Percentiles rank a stretch among this genome's conserved stretches.
These are phyloP conservation scores for Pseudodiploospora longispora DNA, from an alignment of 2,329 filamentous ascomycete genomes.

Conservation along the genomic window DNA sequence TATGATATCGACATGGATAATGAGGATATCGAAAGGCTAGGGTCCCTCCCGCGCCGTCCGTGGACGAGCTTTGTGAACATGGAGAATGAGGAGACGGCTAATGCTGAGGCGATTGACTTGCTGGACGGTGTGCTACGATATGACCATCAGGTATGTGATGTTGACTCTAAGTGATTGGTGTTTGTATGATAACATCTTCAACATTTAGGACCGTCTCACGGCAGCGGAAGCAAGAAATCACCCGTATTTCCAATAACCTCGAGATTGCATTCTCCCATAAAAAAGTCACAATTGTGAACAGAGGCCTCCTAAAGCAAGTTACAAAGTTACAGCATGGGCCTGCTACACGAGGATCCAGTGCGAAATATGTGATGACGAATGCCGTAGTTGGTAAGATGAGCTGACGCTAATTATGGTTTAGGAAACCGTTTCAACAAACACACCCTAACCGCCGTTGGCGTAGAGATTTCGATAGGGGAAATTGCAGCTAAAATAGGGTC, in stretches of 20 bases:
- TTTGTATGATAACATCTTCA: background rate
- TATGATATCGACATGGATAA: slow-evolving; percentile 96
- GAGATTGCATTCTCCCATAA: no score
- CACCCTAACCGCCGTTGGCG: no score
- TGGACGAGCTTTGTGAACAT: slow-evolving; percentile 86
- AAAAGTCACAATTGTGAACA: no score
- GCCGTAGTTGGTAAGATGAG: no score
- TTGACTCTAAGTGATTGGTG: background rate
- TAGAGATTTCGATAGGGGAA: no score
- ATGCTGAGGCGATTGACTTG: slow-evolving; percentile 92
- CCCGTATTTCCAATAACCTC: background rate
- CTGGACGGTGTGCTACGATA: slow-evolving; percentile 91
- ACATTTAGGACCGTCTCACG: background rate
- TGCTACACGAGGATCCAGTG: no score
- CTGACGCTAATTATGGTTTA: no score
- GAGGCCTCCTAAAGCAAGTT: no score
- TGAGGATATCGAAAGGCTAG: slow-evolving; percentile 55
- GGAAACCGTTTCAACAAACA: no score
- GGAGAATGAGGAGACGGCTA: slow-evolving; percentile 93
- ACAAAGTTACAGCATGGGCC: no score
- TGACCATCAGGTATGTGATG: slow-evolving; percentile 68
- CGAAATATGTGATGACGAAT: no score
- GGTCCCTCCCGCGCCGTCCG: slow-evolving; percentile 63
- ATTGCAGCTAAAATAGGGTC: no score
- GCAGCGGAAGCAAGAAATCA: background rate